These are phyloP conservation scores for Cicer bijugum DNA, from an alignment of 306 rosid genomes.

Conservation along the genomic window DNA sequence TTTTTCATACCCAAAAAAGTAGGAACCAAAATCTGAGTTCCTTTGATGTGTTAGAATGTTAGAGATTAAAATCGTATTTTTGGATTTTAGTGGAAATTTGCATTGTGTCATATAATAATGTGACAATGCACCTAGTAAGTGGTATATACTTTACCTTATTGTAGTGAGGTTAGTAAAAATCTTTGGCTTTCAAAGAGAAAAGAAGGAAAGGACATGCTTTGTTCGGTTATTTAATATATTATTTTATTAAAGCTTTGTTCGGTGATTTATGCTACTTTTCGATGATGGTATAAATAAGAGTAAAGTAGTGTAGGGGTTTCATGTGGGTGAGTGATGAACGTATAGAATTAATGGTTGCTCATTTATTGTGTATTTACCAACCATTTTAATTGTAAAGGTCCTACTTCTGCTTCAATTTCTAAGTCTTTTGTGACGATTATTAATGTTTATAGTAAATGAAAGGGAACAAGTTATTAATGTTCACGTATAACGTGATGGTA, in stretches of 20 bases:
- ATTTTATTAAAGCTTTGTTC: constrained; percentile 7
- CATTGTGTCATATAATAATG: neutral
- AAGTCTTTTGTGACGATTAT: constrained; percentile 36
- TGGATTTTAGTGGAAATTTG: constrained; percentile 35
- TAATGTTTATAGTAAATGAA: constrained; percentile 45
- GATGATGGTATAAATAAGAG: constrained; percentile 35
- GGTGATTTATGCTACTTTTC: constrained; percentile 40
- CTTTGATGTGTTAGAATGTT: neutral
- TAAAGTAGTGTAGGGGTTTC: neutral
- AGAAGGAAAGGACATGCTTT: constrained; percentile 26
- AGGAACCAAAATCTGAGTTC: neutral
- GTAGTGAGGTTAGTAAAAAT: constrained; percentile 23
- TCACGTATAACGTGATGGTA: constrained; percentile 21
- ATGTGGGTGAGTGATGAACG: constrained; percentile 37
- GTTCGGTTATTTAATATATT: neutral
- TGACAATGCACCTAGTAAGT: neutral
- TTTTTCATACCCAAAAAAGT: neutral
- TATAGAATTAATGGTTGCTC: constrained; percentile 32
- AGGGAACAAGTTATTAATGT: constrained; percentile 42
- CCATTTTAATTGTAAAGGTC: constrained; percentile 49
- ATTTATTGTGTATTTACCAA: constrained; percentile 54
- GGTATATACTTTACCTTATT: constrained; percentile 2
- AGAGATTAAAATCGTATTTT: neutral
- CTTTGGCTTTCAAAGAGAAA: constrained; percentile 1
- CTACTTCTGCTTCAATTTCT: constrained; percentile 43